phyloP scores from a whole-genome alignment of 768 basidiomycete genomes.

The Daedaleopsis sinensis region DNA sequence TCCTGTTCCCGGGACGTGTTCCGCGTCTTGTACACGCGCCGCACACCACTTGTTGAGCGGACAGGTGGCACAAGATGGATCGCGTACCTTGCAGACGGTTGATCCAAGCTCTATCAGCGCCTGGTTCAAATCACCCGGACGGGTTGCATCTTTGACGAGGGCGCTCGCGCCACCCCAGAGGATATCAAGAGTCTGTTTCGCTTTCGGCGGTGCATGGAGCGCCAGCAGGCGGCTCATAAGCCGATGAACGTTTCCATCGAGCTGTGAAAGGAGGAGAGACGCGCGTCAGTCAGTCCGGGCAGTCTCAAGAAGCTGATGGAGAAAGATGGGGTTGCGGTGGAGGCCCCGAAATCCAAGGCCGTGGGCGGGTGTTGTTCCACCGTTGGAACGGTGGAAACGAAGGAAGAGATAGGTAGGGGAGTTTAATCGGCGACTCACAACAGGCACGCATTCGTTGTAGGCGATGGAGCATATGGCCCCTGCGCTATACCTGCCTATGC shows the following conservation, averaged over 20 bases:
- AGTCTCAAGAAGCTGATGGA: slow-evolving; percentile 12
- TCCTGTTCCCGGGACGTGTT: slow-evolving; percentile 6
- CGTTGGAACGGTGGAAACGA: neutral
- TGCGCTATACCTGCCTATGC: slow-evolving; percentile 88
- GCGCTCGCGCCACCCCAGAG: slow-evolving; percentile 80
- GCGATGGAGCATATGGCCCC: slow-evolving; percentile 88
- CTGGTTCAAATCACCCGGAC: slow-evolving; percentile 87
- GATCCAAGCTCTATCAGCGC: slow-evolving; percentile 94
- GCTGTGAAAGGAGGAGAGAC: slow-evolving; percentile 41
- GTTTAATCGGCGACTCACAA: slow-evolving; percentile 54
- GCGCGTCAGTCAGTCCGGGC: slow-evolving; percentile 6
- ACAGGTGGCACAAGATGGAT: slow-evolving; percentile 75
- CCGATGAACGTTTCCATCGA: slow-evolving; percentile 90
- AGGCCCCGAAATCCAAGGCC: neutral
- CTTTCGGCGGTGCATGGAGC: slow-evolving; percentile 79
- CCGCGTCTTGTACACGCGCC: slow-evolving; percentile 48
- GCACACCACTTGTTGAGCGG: slow-evolving; percentile 71
- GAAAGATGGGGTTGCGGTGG: neutral
- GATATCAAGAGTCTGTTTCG: slow-evolving; percentile 73
- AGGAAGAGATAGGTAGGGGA: neutral
- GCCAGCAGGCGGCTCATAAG: slow-evolving; percentile 84
- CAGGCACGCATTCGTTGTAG: slow-evolving; percentile 80
- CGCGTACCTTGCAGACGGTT: slow-evolving; percentile 86
- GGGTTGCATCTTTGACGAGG: slow-evolving; percentile 59
- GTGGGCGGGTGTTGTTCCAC: neutral